Base-by-base conservation (phyloP, 805 yeast species). In the Cyberlindnera japonica region DNA sequence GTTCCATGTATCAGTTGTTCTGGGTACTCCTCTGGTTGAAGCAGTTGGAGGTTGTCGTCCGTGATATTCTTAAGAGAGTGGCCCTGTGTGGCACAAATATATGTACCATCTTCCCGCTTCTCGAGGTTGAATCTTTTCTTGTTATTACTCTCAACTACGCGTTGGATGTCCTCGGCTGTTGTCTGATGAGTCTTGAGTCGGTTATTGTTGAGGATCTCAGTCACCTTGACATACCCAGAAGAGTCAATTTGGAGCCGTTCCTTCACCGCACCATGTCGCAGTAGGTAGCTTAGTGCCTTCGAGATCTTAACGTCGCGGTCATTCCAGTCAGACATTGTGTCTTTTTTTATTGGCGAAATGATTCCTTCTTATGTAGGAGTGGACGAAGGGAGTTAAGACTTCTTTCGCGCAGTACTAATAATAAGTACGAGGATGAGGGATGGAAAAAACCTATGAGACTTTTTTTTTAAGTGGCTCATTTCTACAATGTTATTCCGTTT, bases 21-120 rank as follows among this genome's bases (percentile, higher is more conserved):
- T 0, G 85, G 93, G 34, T 77, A 65, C 4, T 72, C 67, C 0
- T 59, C 65, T 2, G 57, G 45, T n/a, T 54, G 53, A 33, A 79
- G 53, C 26, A 56, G 66, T 34, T 38, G 57, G 21, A 77, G 59
- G 21, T 71, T 68, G 16, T 65, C 71, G 21, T 68, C 66, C 2
- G 62, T 61, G 1, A 79, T 66, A 0, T 52, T 43, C 24, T 59
- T 56, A 5, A 91, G 63, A 0, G 95, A 79, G 60, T 93, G 99
- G 4, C 99, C 99, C 61, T 93, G 99, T 38, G 82, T 81, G 4
- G 99, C 98, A 57, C 97, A 77, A n/a, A 91, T 76, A 25, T 50
- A 36, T 11, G 45, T 36, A 11, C 57, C 62, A 5, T 51, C 63
- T 6, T 58, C 62, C 9, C 51, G 51, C 5, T 39, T 37, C 7